Base-by-base conservation (phyloP, 306 rosid genomes). In the Biancaea sappan region DNA sequence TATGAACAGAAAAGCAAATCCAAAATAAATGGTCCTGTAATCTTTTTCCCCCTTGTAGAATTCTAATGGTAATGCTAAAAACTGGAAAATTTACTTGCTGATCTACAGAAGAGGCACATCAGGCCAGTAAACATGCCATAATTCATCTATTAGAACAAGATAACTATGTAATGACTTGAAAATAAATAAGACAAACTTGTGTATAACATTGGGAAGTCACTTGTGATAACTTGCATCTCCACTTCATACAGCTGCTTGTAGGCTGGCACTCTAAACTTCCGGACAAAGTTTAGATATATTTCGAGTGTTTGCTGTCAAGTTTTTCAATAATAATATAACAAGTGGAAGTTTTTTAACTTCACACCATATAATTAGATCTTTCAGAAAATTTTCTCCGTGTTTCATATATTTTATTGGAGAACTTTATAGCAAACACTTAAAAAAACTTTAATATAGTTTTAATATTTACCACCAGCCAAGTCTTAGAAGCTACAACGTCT, bases 171-270 rank as follows among this genome's bases (percentile, higher is more conserved):
- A 72, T 67, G 18, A 76, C 74, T 80, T 72, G 9, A 44, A 72
- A 69, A 40, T 29, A 25, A 74, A 65, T 4, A 65, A 9, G 31
- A 52, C n/a, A 37, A 35, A 72, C 77, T 59, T 26, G 74, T 24
- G 77, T 77, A 77, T 73, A 63, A 70, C 54, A 79, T 80, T 73
- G 22, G 61, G 61, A 80, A 60, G 79, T 70, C 77, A 60, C 77
- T 80, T 53, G 26, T 79, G 77, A 76, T 76, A 59, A 38, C 53
- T 40, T 62, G 81, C 75, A 64, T 43, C 76, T 66, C 68, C 47
- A 74, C 74, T 73, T 54, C 66, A 73, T 67, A 69, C 40, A 78
- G 61, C 77, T 37, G 62, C 44, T 14, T 31, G 52, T 32, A 22
- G 47, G 53, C 70, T 38, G 50, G 75, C 16, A 75, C 59, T 50